phyloP scores from a whole-genome alignment of 306 rosid species.

The Psophocarpus tetragonolobus region DNA sequence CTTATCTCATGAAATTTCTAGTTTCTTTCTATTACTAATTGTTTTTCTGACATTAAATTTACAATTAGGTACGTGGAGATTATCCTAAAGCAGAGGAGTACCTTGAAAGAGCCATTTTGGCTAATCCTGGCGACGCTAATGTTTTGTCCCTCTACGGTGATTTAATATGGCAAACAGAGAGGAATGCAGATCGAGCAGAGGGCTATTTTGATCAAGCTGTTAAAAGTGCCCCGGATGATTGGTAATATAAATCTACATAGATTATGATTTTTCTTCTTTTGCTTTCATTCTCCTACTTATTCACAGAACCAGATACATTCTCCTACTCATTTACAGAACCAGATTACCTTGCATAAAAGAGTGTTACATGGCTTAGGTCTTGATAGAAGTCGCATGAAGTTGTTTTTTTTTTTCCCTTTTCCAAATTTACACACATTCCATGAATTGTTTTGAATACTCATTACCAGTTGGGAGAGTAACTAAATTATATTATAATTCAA shows the following conservation, averaged over 20 bases:
- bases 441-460: neutral
- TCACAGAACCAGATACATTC: neutral
- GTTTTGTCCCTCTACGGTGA: constrained; percentile 64
- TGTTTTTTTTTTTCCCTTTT: neutral
- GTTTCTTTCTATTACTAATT: neutral
- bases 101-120: constrained; percentile 77
- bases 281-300: neutral
- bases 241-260: constrained; percentile 47
- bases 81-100: constrained; percentile 72
- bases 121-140: constrained; percentile 61
- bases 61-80: constrained; percentile 73
- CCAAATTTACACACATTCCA: neutral
- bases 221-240: constrained; percentile 68
- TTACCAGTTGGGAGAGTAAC: neutral
- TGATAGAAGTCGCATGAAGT: neutral
- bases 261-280: neutral
- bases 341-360: neutral
- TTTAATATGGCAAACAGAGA: constrained; percentile 67
- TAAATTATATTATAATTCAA: neutral
- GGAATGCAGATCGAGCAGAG: constrained; percentile 72
- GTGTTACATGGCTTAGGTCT: neutral
- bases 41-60: constrained; percentile 3
- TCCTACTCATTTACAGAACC: neutral
- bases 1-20: neutral
- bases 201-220: constrained; percentile 76